Base-by-base conservation (phyloP, 257 asterid genomes). In the Solanum rostratum region DNA sequence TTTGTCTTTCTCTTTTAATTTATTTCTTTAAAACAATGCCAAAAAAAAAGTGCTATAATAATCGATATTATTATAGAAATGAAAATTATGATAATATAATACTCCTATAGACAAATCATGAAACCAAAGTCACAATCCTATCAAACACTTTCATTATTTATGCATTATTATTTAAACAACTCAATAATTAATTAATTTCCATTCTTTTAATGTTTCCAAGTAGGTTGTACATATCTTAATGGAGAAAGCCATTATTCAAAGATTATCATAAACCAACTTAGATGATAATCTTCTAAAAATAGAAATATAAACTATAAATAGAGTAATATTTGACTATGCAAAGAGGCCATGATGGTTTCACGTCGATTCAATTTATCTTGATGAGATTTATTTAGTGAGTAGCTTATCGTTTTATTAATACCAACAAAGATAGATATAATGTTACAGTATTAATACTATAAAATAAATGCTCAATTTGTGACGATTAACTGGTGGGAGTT, bases 81-180 rank as follows among this genome's bases (percentile, higher is more conserved):
- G 2, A 30, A 18, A 19, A 2, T 66, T 10, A 45, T 46, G 39
- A 73, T 63, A 43, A 46, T 73, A 22, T 45, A 45, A 73, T 73
- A 33, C 37, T 33, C 37, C 37, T 33, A 81, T 30, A 78, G 85
- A 41, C 53, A 74, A 54, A 79, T 24, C 22, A 83, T 55, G 57
- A 74, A 84, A 84, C 85, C 85, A 66, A 13, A 50, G 84, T 83
- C 79, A 54, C 86, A 84, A 76, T 66, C 79, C 20, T 24, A 68
- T 69, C 78, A 86, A 20, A 79, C 39, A 80, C 87, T 87, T 87
- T 85, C 71, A 60, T 24, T 46, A 46, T 24, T 24, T 74, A 74
- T 46, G 59, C 49, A 65, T 54, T 81, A 85, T 68, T 45, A 3
- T 79, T 22, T 19, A 68, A 66, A 69, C 74, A 16, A 45, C 66